These are phyloP conservation scores for Xeromyces bisporus DNA, from an alignment of 495 filamentous ascomycete genomes.

Conservation along the genomic window DNA sequence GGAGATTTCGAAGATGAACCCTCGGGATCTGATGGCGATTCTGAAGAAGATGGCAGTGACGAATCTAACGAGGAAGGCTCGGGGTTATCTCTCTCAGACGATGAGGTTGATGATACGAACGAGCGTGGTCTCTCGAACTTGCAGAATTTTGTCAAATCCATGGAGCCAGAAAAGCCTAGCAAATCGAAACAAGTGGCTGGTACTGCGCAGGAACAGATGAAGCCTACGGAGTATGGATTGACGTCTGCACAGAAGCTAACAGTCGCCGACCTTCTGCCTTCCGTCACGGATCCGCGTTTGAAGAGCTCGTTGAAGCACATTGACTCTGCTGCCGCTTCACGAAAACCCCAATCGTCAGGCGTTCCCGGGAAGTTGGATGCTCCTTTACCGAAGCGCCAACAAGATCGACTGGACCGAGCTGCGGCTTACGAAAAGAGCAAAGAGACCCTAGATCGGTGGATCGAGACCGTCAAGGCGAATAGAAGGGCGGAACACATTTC, in stretches of 20 bases:
- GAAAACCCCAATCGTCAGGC: slow-evolving; percentile 30
- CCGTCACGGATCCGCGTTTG: slow-evolving; percentile 55
- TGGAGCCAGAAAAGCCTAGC: slow-evolving; percentile 27
- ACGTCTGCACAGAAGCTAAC: slow-evolving; percentile 54
- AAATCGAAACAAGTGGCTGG: slow-evolving; percentile 14
- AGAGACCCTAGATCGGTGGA: slow-evolving; percentile 77
- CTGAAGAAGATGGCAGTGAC: slow-evolving; percentile 24
- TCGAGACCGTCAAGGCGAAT: slow-evolving; percentile 87
- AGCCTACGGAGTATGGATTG: slow-evolving; percentile 41
- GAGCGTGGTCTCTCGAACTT: slow-evolving; percentile 47
- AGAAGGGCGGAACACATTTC: slow-evolving; percentile 77
- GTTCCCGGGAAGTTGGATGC: slow-evolving; percentile 61
- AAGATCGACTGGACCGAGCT: slow-evolving; percentile 69
- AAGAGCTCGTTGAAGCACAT: slow-evolving; percentile 66
- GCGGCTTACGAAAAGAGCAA: slow-evolving; percentile 85
- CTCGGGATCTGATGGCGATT: slow-evolving; percentile 6
- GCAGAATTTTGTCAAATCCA: slow-evolving; percentile 51
- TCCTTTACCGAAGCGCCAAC: slow-evolving; percentile 75
- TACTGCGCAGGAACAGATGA: slow-evolving; percentile 30
- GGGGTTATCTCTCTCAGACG: slow-evolving; percentile 35
- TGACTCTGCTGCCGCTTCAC: slow-evolving; percentile 23
- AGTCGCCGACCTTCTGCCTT: slow-evolving; percentile 58
- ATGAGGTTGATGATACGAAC: slow-evolving; percentile 36
- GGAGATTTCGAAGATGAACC: slow-evolving; percentile 19
- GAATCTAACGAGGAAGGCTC: slow-evolving; percentile 37